Base-by-base conservation (phyloP, 2,329 filamentous ascomycete genomes). In the Cordyceps tenuipes region DNA sequence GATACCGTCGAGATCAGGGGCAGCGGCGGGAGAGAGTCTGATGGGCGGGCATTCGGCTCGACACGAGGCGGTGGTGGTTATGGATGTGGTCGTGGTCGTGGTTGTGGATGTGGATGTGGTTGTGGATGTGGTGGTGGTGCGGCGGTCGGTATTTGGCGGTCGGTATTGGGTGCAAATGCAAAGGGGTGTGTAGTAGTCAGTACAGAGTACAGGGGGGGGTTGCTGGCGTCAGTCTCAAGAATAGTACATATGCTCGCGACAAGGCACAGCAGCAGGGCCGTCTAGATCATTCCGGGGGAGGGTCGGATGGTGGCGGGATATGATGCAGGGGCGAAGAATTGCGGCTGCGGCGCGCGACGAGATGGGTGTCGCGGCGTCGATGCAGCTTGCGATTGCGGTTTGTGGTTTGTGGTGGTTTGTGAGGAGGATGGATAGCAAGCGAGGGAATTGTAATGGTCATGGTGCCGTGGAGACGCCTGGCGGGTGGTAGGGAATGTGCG, bases 401-500 rank as follows among this genome's bases (percentile, higher is more conserved):
- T 34, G 62, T 36, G 39, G 23, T 23, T 23, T 23, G 23, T 23
- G 23, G 23, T 23, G 23, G 23, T 23, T 23, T 23, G 23, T 23
- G 23, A 23, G 23, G 23, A 23, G 23, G 23, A 55, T 34, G 50
- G 59, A 36, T 41, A 44, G 43, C 31, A 57, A 60, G n/a, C 59
- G 54, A 50, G 54, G 44, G 66, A 65, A 34, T 67, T 61, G 59
- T 43, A 61, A 50, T 64, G 67, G 67, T 31, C 36, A 36, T 58
- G 9, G 17, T 17, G n/a, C n/a, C 48, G 54, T 46, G 34, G 59
- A 60, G 64, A 51, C 62, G 50, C 62, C 23, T 23, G 23, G 23
- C 23, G 26, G 43, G 53, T n/a, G 43, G 26, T 8, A 5, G 29
- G 29, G 3, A 29, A 29, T 29, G 29, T n/a, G n/a, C n/a, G n/a